Percentiles rank a stretch among this genome's conserved stretches.
These are phyloP conservation scores for Eustoma russellianum DNA, from an alignment of 257 asterid genomes.

Conservation along the genomic window DNA sequence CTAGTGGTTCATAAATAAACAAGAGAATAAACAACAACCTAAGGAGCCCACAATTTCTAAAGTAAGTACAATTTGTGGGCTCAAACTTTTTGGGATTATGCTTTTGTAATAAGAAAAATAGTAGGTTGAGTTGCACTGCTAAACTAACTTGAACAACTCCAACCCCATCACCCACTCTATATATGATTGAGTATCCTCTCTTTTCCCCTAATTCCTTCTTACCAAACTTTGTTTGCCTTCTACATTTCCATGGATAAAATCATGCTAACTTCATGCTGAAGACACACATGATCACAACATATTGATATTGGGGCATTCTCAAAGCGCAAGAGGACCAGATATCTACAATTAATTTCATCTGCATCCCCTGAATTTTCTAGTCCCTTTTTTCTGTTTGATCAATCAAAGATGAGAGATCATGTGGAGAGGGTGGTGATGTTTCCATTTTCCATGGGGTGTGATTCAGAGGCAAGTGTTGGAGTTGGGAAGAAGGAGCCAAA, in stretches of 20 bases:
- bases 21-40: background rate
- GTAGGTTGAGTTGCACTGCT: conserved; percentile 19
- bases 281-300: background rate
- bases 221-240: conserved; percentile 12
- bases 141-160: conserved; percentile 23
- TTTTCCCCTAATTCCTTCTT: conserved; percentile 6
- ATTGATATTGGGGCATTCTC: conserved; percentile 4
- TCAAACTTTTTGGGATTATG: conserved; percentile 6
- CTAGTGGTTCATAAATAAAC: too few species aligned
- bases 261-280: conserved; percentile 24
- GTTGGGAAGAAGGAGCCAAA: conserved; percentile 7
- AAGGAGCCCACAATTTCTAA: background rate
- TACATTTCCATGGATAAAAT: conserved; percentile 13
- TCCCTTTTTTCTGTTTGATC: background rate
- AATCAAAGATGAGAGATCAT: conserved; percentile 14
- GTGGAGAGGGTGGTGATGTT: conserved; percentile 23
- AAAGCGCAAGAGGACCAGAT: background rate
- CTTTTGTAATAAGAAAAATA: background rate
- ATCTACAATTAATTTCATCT: background rate
- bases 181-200: background rate
- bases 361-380: background rate
- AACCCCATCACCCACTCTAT: conserved; percentile 12
- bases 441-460: conserved; percentile 27
- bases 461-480: conserved; percentile 22
- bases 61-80: conserved; percentile 2